Conservation (phyloP, 805 yeast genomes). For the Wickerhamiella australiensis region DNA sequence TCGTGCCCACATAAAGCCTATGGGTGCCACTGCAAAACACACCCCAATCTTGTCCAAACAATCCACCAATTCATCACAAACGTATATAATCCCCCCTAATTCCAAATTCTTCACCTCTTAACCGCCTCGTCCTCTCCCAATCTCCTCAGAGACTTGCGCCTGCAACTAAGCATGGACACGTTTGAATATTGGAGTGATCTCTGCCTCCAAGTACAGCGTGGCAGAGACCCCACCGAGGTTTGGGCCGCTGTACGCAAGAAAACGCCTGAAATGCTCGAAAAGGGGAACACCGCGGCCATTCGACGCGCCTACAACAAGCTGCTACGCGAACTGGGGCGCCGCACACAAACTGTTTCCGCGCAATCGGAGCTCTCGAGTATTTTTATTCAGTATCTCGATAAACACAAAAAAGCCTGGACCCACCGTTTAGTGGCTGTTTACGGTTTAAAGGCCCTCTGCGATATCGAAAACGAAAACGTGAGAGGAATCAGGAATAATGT, state of each 20-base stretch:
- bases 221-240: not conserved
- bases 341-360: not conserved
- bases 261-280: conserved; percentile 4
- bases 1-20: no score
- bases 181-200: conserved; percentile 8
- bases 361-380: conserved; percentile 8
- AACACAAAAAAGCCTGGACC: conserved; percentile 5
- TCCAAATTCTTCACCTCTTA: no score
- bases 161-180: conserved; percentile 11
- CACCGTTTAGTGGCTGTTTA: conserved; percentile 8
- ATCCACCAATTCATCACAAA: no score
- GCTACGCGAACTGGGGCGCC: conserved; percentile 2
- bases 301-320: conserved; percentile 5
- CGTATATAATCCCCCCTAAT: no score
- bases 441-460: conserved; percentile 6
- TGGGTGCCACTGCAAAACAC: no score
- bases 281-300: conserved; percentile 5
- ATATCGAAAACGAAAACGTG: conserved; percentile 12
- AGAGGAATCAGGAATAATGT: conserved; percentile 19
- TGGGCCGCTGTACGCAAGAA: not conserved
- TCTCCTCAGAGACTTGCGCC: no score
- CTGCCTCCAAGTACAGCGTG: conserved; percentile 4
- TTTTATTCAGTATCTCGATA: conserved; percentile 7
- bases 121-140: no score
- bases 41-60: no score